Percentiles rank a stretch among this genome's conserved stretches.
phyloP scores from a whole-genome alignment of 2,329 filamentous ascomycete genomes.

The Alternaria triticimaculans region DNA sequence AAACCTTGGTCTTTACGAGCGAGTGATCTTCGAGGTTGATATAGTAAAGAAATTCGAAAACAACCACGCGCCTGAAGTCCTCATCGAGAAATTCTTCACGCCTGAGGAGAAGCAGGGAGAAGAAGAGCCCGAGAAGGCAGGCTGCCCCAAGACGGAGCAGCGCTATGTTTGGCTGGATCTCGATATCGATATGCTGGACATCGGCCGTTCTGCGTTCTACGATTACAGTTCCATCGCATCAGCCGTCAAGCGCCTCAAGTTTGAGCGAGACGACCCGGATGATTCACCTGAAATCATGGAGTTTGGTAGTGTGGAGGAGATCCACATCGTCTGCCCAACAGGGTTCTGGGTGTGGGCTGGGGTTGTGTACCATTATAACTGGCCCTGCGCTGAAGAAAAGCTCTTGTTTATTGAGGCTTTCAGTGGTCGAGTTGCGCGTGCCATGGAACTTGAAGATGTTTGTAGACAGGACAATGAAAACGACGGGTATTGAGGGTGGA shows the following conservation, averaged over 20 bases:
- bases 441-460: constrained; percentile 12
- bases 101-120: not conserved
- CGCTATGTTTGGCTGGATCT: constrained; percentile 14
- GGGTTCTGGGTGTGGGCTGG: constrained; percentile 9
- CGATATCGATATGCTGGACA: constrained; percentile 11
- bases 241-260: constrained; percentile 9
- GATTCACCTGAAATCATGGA: not conserved
- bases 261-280: not conserved
- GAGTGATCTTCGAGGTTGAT: constrained; percentile 60
- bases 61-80: not conserved
- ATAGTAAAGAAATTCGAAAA: not conserved
- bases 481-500: not conserved
- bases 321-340: constrained; percentile 9
- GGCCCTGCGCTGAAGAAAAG: constrained; percentile 8
- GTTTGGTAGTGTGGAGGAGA: constrained; percentile 5
- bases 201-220: not conserved
- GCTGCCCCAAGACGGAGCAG: not conserved
- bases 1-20: constrained; percentile 7
- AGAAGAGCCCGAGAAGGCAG: not conserved
- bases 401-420: constrained; percentile 8
- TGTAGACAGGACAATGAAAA: not conserved
- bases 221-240: not conserved
- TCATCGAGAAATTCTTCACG: not conserved
- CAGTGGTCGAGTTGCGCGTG: constrained; percentile 12
- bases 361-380: not conserved